phyloP scores from a whole-genome alignment of 2,329 filamentous ascomycete species.

The Arthrinium phaeospermum region DNA sequence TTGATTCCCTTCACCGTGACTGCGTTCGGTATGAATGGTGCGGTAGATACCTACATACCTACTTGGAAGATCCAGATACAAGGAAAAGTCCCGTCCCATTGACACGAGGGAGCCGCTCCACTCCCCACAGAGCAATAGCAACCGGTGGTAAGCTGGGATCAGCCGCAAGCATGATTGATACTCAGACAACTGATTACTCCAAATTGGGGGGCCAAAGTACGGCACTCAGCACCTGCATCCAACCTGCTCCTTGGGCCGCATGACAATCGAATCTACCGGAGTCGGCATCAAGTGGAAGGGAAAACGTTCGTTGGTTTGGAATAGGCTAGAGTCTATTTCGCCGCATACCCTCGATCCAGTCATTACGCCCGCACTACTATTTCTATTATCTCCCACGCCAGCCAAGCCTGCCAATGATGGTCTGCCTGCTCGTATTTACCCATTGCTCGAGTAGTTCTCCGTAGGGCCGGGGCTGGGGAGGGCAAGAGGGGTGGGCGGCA shows the following conservation, averaged over 20 bases:
- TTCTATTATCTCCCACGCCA: background rate
- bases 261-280: constrained; percentile 11
- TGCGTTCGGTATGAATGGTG: background rate
- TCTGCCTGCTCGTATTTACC: constrained; percentile 8
- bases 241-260: constrained; percentile 13
- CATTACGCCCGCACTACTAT: background rate
- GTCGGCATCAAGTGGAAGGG: background rate
- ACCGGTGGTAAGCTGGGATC: constrained; percentile 7
- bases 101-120: constrained; percentile 6
- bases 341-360: background rate
- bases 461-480: constrained; percentile 5
- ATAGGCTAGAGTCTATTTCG: constrained; percentile 18
- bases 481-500: constrained; percentile 2
- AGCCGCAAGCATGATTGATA: constrained; percentile 15
- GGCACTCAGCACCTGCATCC: constrained; percentile 9
- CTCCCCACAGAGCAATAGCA: background rate
- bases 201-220: constrained; percentile 11
- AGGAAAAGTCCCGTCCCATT: background rate
- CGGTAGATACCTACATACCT: background rate
- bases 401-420: constrained; percentile 5
- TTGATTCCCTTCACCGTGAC: background rate
- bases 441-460: constrained; percentile 6
- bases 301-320: constrained; percentile 9
- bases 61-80: background rate
- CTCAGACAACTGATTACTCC: constrained; percentile 1